Evolutionary conservation across 2,329 filamentous ascomycete genomes (phyloP).

Genomic region (Ascosphaera pollenicola): DNA sequence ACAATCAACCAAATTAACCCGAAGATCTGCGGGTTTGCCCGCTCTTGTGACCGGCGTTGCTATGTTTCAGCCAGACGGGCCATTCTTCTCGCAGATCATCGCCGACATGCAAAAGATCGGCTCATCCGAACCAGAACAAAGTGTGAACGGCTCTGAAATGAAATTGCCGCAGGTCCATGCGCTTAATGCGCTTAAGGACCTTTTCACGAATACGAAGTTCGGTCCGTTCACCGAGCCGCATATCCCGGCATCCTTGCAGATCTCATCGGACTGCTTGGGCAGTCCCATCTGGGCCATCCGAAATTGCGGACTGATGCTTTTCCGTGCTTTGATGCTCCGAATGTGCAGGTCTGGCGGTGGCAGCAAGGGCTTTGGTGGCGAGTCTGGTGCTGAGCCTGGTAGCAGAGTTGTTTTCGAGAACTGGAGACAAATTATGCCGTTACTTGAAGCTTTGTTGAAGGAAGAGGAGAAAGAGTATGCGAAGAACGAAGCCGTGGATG

Average conservation of each 20-base stretch:
- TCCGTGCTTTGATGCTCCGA: conserved; percentile 62
- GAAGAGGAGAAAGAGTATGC: conserved; percentile 6
- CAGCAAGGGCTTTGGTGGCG: conserved; percentile 26
- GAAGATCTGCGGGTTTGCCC: conserved; percentile 79
- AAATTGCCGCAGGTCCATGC: conserved; percentile 81
- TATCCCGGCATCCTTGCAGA: conserved; percentile 47
- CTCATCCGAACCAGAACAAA: conserved; percentile 10
- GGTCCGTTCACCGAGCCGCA: conserved; percentile 51
- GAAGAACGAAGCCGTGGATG: conserved; percentile 3
- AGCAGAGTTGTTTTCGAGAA: conserved; percentile 19
- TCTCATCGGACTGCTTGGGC: conserved; percentile 61
- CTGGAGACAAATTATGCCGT: conserved; percentile 4
- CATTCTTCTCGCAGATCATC: conserved; percentile 20
- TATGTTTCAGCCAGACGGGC: conserved; percentile 32
- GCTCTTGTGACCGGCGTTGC: conserved; percentile 67
- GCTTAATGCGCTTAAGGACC: conserved; percentile 77
- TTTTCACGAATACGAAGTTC: conserved; percentile 66
- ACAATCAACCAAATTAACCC: conserved; percentile 58
- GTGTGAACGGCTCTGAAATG: conserved; percentile 18
- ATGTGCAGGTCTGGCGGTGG: conserved; percentile 20
- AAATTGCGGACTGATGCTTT: conserved; percentile 77
- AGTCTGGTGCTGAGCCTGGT: conserved; percentile 22
- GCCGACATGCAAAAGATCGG: conserved; percentile 18
- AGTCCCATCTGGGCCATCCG: conserved; percentile 61
- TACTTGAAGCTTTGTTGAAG: not conserved